A percentile compares a stretch with the other conserved stretches of the same genome.
These are phyloP conservation scores for Suhomyces bribrorum DNA, from an alignment of 1,139 yeast species.

Conservation along the genomic window DNA sequence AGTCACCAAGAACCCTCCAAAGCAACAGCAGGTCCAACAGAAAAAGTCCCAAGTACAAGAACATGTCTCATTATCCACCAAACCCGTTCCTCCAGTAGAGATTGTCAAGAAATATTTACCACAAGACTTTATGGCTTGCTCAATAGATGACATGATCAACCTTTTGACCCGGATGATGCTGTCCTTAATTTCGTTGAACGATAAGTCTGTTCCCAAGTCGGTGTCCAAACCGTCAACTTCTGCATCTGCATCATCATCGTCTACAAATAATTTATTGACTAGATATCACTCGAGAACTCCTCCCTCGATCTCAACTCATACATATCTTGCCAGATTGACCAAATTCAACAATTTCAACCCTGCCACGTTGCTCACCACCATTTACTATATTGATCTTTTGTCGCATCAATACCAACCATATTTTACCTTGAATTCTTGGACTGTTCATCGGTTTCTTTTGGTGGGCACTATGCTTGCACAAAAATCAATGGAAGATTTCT, in stretches of 20 bases:
- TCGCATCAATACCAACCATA: slow-evolving; percentile 73
- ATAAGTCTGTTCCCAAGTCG: slow-evolving; percentile 46
- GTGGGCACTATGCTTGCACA: slow-evolving; percentile 92
- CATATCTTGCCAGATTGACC: slow-evolving; percentile 74
- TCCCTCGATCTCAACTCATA: slow-evolving; percentile 79
- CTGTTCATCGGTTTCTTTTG: slow-evolving; percentile 87
- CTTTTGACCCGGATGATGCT: slow-evolving; percentile 79
- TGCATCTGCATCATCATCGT: slow-evolving; percentile 11
- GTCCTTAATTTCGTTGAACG: slow-evolving; percentile 70
- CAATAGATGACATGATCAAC: slow-evolving; percentile 66
- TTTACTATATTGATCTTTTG: slow-evolving; percentile 84
- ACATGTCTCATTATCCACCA: neutral
- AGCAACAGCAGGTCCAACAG: neutral
- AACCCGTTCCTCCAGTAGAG: slow-evolving; percentile 4
- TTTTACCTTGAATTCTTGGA: slow-evolving; percentile 84
- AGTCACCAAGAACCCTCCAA: slow-evolving; percentile 1
- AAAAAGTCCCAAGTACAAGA: slow-evolving; percentile 5
- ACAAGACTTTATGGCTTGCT: slow-evolving; percentile 61
- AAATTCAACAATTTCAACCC: slow-evolving; percentile 85
- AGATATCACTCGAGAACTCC: slow-evolving; percentile 93
- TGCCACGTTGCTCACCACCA: slow-evolving; percentile 74
- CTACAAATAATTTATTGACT: slow-evolving; percentile 52
- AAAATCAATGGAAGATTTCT: slow-evolving; percentile 90
- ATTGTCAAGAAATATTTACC: slow-evolving; percentile 43
- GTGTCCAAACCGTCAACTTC: slow-evolving; percentile 29